phyloP scores from a whole-genome alignment of 352 stramenopile genomes.

The Peronosclerospora sorghi region DNA sequence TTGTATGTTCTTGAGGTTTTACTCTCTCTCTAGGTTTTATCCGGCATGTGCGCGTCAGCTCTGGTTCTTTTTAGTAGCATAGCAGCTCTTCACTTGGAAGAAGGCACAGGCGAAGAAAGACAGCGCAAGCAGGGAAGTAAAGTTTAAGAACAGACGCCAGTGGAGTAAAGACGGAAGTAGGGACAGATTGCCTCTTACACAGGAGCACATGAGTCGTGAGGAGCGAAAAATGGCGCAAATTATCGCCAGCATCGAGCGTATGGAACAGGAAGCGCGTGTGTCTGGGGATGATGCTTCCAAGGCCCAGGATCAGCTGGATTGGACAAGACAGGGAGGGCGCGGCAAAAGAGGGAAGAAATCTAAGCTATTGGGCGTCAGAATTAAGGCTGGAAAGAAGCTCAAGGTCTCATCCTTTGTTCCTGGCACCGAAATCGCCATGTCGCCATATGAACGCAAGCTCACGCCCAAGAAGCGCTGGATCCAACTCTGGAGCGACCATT shows the following conservation, averaged over 20 bases:
- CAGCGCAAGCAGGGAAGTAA: not conserved
- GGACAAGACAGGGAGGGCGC: slow-evolving; percentile 10
- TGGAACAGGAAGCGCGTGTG: slow-evolving; percentile 43
- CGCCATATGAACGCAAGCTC: slow-evolving; percentile 22
- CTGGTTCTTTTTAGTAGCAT: slow-evolving; percentile 3
- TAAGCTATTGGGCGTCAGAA: slow-evolving; percentile 16
- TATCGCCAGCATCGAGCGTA: slow-evolving; percentile 67
- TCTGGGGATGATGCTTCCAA: slow-evolving; percentile 8
- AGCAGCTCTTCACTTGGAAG: slow-evolving; percentile 17
- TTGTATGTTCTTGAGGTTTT: slow-evolving; percentile 18
- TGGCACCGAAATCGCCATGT: slow-evolving; percentile 5
- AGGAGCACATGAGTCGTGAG: slow-evolving; percentile 47
- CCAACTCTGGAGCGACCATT: slow-evolving; percentile 50
- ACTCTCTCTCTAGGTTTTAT: slow-evolving; percentile 12
- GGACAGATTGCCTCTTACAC: not conserved
- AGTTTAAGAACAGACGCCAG: not conserved
- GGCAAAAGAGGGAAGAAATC: slow-evolving; percentile 26
- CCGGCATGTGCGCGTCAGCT: not conserved
- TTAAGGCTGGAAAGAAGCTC: slow-evolving; percentile 26
- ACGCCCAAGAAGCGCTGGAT: slow-evolving; percentile 79
- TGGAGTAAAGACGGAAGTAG: slow-evolving; percentile 1
- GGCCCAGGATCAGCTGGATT: slow-evolving; percentile 14
- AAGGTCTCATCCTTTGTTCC: slow-evolving; percentile 23
- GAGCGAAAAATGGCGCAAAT: slow-evolving; percentile 76
- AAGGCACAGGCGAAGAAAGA: slow-evolving; percentile 13